Percentiles rank a stretch among this genome's conserved stretches.
Conservation (phyloP, 2,329 filamentous ascomycete genomes). For the Colletotrichum sp. region DNA sequence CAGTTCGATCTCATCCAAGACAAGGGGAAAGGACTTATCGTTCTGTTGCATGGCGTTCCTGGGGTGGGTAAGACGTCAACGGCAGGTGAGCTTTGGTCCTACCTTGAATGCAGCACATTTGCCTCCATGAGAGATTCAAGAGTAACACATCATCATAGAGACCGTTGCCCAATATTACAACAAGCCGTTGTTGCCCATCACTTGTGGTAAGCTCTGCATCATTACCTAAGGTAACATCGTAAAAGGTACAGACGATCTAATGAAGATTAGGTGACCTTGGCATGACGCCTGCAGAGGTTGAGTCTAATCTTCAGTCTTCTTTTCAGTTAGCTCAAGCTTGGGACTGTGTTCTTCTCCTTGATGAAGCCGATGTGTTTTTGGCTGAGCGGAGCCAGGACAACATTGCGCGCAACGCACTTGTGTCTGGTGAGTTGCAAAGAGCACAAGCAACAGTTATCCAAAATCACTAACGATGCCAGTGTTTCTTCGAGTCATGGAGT, state of each 20-base stretch:
- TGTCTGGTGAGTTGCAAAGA: background rate
- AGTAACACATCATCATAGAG: background rate
- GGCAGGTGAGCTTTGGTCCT: constrained; percentile 25
- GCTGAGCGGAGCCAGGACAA: constrained; percentile 69
- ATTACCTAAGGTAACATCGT: no score
- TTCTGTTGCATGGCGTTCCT: constrained; percentile 51
- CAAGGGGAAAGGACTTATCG: constrained; percentile 47
- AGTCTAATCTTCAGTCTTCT: background rate
- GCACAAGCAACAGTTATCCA: background rate
- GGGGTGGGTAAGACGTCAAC: constrained; percentile 56
- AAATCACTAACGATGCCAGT: constrained; percentile 21
- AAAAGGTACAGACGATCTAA: constrained; percentile 31
- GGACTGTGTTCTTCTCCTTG: constrained; percentile 13
- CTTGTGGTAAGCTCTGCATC: constrained; percentile 47
- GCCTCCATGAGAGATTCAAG: no score
- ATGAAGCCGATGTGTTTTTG: constrained; percentile 41
- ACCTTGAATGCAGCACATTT: no score
- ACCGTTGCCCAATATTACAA: constrained; percentile 8
- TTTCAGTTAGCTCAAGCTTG: constrained; percentile 8
- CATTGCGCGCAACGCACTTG: background rate
- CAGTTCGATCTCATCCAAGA: constrained; percentile 47
- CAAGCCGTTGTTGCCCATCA: constrained; percentile 44
- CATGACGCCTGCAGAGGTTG: background rate
- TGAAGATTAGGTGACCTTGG: constrained; percentile 23
- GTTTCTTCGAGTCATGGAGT: constrained; percentile 55